These are phyloP conservation scores for Capsella rubella DNA, from an alignment of 441 rosid genomes.

Conservation along the genomic window DNA sequence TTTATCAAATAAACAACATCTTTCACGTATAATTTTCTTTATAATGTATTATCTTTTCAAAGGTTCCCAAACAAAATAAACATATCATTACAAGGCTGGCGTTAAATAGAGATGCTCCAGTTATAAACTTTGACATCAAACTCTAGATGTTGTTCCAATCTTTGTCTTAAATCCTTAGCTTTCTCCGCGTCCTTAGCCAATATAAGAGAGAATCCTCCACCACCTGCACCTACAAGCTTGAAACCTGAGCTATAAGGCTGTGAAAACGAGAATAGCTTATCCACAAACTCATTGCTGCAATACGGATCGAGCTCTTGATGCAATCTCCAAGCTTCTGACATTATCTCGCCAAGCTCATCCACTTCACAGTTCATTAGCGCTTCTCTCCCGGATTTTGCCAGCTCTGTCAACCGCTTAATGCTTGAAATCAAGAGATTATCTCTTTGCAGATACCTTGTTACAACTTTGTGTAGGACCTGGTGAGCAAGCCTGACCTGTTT, in stretches of 20 bases:
- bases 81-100: background rate
- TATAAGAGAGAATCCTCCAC: slow-evolving; percentile 86
- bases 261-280: slow-evolving; percentile 67
- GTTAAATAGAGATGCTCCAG: slow-evolving; percentile 58
- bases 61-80: no score
- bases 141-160: slow-evolving; percentile 55
- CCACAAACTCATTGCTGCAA: slow-evolving; percentile 92
- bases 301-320: slow-evolving; percentile 97
- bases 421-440: slow-evolving; percentile 86
- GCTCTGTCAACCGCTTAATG: slow-evolving; percentile 81
- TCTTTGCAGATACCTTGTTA: slow-evolving; percentile 76
- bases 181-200: slow-evolving; percentile 64
- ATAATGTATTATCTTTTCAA: no score
- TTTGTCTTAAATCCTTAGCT: slow-evolving; percentile 57
- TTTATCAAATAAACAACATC: no score
- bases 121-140: slow-evolving; percentile 66
- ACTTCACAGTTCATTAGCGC: slow-evolving; percentile 84
- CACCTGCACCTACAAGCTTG: slow-evolving; percentile 97
- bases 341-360: slow-evolving; percentile 82
- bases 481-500: slow-evolving; percentile 93
- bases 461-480: slow-evolving; percentile 90
- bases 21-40: no score
- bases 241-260: slow-evolving; percentile 85
- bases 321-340: slow-evolving; percentile 92
- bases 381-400: slow-evolving; percentile 88